Evolutionary conservation across 1,139 yeast genomes (phyloP), one percentile per base, ranked within the genome.

Genomic region (Candida albicans): DNA sequence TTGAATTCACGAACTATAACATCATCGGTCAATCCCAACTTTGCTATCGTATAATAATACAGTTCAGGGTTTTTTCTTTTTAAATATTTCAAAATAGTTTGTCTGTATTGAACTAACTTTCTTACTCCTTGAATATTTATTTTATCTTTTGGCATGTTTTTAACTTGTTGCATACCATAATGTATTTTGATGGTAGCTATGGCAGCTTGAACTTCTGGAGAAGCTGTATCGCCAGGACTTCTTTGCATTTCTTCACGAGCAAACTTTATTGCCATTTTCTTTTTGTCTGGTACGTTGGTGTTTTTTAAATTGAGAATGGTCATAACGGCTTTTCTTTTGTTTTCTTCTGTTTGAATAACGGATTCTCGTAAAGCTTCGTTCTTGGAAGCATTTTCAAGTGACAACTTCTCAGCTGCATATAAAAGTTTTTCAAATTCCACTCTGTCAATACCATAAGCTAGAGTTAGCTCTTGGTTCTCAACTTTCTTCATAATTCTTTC

Each of bases 141-240:
- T 56, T 79, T 73, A 65, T 93, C 98, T 61, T 89, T 87, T 54
- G 82, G 84, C 60, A 83, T 75, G 44, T 77, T 74, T 59, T 82
- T 82, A 46, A 87, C 76, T 59, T 91, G 97, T 37, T 79, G 77
- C 72, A 87, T 88, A 46, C 88, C 73, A 54, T 80, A 84, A 52
- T 86, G 89, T 53, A 93, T 88, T 57, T 81, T 81, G 44, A 88
- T 84, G 1, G 98, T 89, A 67, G 84, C 69, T 27, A 88, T 78
- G 2, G 97, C 98, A 1, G 98, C 96, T 64, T 91, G 97, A 26
- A 90, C 97, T 67, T 91, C 98, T 40, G 96, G 82, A 0, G 96
- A 87, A 1, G 96, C 97, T 0, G 97, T 88, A 61, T 93, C 98
- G 41, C 96, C 96, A 40, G 84, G 89, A 51, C 78, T 76, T 58